Conservation (phyloP, 805 yeast species). For the Teunomyces tritomae region DNA sequence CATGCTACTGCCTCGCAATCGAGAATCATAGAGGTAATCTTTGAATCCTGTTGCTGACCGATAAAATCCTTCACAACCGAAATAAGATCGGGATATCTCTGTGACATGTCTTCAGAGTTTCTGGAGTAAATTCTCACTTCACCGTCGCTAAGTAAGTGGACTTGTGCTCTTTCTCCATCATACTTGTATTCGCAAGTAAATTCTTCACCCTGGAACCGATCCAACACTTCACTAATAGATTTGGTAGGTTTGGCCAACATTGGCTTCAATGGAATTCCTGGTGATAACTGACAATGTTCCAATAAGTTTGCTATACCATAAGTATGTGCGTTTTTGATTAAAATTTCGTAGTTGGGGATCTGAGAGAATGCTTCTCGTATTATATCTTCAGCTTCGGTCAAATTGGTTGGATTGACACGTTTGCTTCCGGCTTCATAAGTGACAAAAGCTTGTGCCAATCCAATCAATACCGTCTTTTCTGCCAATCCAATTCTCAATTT, state of each 20-base stretch:
- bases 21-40: constrained; percentile 53
- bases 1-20: constrained; percentile 99
- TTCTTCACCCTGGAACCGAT: constrained; percentile 76
- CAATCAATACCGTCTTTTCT: constrained; percentile 83
- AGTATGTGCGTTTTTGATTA: constrained; percentile 63
- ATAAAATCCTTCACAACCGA: constrained; percentile 63
- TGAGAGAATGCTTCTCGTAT: constrained; percentile 86
- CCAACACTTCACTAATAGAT: constrained; percentile 86
- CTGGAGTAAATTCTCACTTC: constrained; percentile 79
- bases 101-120: constrained; percentile 96
- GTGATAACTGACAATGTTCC: constrained; percentile 70
- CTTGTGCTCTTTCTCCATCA: constrained; percentile 97
- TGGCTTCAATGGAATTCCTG: constrained; percentile 94
- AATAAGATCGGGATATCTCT: constrained; percentile 87
- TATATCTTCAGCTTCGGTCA: constrained; percentile 69
- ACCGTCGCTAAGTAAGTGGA: constrained; percentile 70
- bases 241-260: constrained; percentile 98
- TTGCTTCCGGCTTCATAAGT: constrained; percentile 46
- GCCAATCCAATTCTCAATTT: constrained; percentile 91
- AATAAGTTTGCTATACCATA: constrained; percentile 66
- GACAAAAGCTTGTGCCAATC: constrained; percentile 80
- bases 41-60: constrained; percentile 21
- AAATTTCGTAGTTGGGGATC: constrained; percentile 82
- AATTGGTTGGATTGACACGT: constrained; percentile 37
- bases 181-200: constrained; percentile 97